A percentile compares a stretch with the other conserved stretches of the same genome.
Conservation (phyloP, 768 basidiomycete genomes). For the Termitomyces sp. region DNA sequence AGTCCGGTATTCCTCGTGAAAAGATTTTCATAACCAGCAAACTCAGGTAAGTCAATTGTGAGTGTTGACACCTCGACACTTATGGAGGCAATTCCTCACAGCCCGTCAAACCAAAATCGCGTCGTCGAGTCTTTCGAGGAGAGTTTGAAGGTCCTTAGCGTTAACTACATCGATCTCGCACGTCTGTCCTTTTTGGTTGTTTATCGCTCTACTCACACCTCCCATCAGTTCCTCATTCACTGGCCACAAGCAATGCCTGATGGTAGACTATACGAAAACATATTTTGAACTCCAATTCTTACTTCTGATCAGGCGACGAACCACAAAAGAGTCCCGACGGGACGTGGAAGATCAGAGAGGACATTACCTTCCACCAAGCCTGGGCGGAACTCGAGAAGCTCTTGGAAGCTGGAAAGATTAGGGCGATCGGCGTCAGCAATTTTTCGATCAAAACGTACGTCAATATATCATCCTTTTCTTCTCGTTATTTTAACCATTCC, state of each 20-base stretch:
- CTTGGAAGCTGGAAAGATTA: constrained; percentile 43
- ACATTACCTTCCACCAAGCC: constrained; percentile 37
- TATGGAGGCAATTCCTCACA: background rate
- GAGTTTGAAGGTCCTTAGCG: constrained; percentile 37
- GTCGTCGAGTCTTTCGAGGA: constrained; percentile 41
- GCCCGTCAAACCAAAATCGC: constrained; percentile 26
- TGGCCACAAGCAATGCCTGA: constrained; percentile 42
- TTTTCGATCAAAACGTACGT: constrained; percentile 56
- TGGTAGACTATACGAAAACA: constrained; percentile 24
- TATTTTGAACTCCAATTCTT: background rate
- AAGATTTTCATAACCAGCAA: constrained; percentile 53
- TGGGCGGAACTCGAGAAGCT: constrained; percentile 55
- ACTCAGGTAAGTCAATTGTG: constrained; percentile 30
- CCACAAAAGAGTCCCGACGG: constrained; percentile 30
- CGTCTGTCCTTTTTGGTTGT: background rate
- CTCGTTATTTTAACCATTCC: background rate
- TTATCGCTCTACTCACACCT: background rate
- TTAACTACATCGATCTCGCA: constrained; percentile 50
- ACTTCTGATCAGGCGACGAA: background rate
- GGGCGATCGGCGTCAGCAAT: constrained; percentile 59
- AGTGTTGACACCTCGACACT: background rate
- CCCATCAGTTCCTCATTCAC: constrained; percentile 47
- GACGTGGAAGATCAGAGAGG: constrained; percentile 29
- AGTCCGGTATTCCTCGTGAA: constrained; percentile 46
- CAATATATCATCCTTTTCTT: background rate